Evolutionary conservation across 169 alveolate species (phyloP).

Genomic region (Plasmodium sp.): DNA sequence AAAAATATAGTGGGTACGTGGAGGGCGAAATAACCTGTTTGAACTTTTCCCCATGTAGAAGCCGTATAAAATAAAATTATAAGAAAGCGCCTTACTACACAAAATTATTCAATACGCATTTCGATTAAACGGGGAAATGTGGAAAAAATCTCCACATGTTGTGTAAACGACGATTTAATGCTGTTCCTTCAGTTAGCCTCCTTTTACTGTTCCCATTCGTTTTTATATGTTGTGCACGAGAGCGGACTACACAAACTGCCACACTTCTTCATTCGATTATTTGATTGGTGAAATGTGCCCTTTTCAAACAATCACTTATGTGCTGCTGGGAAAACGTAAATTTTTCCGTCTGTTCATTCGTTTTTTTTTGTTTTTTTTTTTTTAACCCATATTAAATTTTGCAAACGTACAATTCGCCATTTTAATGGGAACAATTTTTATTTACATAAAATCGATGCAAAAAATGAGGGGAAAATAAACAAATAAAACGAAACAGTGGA

Average conservation of each 20-base stretch:
- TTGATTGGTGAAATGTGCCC: background rate
- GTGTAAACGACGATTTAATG: background rate
- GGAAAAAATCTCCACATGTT: background rate
- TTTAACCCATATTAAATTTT: background rate
- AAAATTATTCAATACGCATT: background rate
- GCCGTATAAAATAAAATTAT: background rate
- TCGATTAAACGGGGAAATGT: background rate
- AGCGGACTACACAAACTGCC: background rate
- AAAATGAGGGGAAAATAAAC: background rate
- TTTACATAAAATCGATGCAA: background rate
- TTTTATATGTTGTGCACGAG: background rate
- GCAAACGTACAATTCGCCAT: background rate
- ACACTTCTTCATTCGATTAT: background rate
- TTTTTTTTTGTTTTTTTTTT: background rate
- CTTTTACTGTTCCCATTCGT: background rate
- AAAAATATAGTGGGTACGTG: background rate
- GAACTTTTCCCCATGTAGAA: background rate
- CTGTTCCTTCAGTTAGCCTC: background rate
- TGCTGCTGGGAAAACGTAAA: background rate
- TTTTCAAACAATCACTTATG: background rate
- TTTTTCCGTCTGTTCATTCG: background rate
- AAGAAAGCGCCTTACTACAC: background rate
- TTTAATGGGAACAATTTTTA: background rate
- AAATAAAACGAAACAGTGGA: background rate
- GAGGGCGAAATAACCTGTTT: background rate